phyloP scores from a whole-genome alignment of 2,329 filamentous ascomycete species.

The Beauveria sp. region DNA sequence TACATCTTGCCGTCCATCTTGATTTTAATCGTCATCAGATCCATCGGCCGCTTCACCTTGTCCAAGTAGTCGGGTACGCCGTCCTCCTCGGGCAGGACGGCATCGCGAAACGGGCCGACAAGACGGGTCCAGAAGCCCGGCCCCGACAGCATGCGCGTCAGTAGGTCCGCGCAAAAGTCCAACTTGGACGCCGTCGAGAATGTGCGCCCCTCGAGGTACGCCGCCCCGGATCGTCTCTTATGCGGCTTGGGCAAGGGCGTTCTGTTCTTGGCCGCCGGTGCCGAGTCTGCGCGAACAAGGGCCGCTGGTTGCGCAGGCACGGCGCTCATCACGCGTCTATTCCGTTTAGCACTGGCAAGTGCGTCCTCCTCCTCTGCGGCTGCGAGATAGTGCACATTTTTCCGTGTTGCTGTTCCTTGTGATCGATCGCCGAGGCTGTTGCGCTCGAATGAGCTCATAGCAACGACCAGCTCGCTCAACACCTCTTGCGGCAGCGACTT shows the following conservation, averaged over 20 bases:
- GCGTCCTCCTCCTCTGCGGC: constrained; percentile 33
- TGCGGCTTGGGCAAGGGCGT: constrained; percentile 26
- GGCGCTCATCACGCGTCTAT: constrained; percentile 30
- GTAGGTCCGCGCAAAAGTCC: constrained; percentile 49
- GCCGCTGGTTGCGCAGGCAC: constrained; percentile 5
- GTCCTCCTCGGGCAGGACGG: constrained; percentile 49
- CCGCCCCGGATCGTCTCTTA: constrained; percentile 30
- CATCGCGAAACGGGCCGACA: constrained; percentile 53
- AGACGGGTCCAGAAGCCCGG: constrained; percentile 61
- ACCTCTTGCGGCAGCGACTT: constrained; percentile 55
- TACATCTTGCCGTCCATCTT: constrained; percentile 53
- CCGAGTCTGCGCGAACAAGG: constrained; percentile 15
- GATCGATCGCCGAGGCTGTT: constrained; percentile 25
- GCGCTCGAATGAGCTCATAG: constrained; percentile 49
- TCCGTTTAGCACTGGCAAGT: constrained; percentile 28
- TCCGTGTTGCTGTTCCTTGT: constrained; percentile 24
- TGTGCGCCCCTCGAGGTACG: constrained; percentile 22
- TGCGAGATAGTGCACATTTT: constrained; percentile 44
- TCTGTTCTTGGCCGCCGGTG: constrained; percentile 17
- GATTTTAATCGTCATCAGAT: constrained; percentile 50
- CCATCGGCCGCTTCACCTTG: constrained; percentile 55
- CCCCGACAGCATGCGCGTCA: constrained; percentile 53
- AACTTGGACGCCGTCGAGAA: constrained; percentile 39
- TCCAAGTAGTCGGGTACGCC: constrained; percentile 55
- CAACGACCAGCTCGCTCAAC: constrained; percentile 53